Conservation (phyloP, 305 asterid species). For the Lippia alba region DNA sequence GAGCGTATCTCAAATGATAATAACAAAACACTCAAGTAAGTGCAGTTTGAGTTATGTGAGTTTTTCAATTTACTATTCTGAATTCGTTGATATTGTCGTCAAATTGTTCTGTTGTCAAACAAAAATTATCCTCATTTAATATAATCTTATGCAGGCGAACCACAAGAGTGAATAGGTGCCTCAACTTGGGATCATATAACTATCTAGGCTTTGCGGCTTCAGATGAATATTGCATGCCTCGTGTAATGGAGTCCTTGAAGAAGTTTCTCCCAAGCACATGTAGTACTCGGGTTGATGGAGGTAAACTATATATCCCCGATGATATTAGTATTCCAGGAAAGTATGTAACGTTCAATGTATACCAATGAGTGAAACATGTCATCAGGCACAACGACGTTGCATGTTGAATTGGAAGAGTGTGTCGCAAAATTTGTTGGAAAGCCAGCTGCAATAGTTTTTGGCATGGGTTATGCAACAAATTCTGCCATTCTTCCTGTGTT, state of each 20-base stretch:
- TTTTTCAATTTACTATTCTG: neutral
- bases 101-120: slow-evolving; percentile 2
- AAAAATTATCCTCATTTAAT: slow-evolving; percentile 27
- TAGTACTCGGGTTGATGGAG: slow-evolving; percentile 97
- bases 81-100: slow-evolving; percentile 8
- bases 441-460: slow-evolving; percentile 91
- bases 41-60: slow-evolving; percentile 21
- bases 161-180: slow-evolving; percentile 70
- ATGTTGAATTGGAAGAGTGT: slow-evolving; percentile 82
- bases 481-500: slow-evolving; percentile 94
- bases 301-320: slow-evolving; percentile 44
- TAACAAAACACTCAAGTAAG: slow-evolving; percentile 91
- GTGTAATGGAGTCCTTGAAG: slow-evolving; percentile 88
- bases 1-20: slow-evolving; percentile 92
- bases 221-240: slow-evolving; percentile 98
- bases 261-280: slow-evolving; percentile 90
- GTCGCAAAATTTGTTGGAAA: slow-evolving; percentile 91
- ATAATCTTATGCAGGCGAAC: slow-evolving; percentile 73
- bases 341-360: slow-evolving; percentile 19
- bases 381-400: slow-evolving; percentile 82
- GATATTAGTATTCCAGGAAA: slow-evolving; percentile 15
- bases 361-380: slow-evolving; percentile 22
- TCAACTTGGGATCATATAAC: slow-evolving; percentile 97
- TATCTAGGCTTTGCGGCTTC: slow-evolving; percentile 99
- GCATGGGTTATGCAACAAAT: slow-evolving; percentile 98